Evolutionary conservation across 2,329 filamentous ascomycete genomes (phyloP).

Genomic region (Cladophialophora carrionii): DNA sequence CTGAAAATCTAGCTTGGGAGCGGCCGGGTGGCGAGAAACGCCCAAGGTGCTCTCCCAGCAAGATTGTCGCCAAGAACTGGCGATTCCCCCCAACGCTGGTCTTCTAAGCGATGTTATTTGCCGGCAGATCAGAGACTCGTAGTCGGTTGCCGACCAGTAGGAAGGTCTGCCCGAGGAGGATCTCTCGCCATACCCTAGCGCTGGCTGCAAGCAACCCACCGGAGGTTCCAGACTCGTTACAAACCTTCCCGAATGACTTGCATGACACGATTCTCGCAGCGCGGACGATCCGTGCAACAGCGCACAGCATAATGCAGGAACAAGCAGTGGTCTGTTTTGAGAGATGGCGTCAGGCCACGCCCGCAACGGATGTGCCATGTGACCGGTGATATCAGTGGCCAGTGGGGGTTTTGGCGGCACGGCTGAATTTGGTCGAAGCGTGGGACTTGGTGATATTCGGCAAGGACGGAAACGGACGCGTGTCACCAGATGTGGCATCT

Average conservation of each 20-base stretch:
- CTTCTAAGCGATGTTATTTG: constrained; percentile 18
- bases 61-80: constrained; percentile 40
- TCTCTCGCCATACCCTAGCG: constrained; percentile 6
- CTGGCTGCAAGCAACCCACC: constrained; percentile 17
- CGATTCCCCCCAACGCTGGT: constrained; percentile 1
- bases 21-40: constrained; percentile 12
- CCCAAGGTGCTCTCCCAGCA: constrained; percentile 10
- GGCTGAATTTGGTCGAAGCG: constrained; percentile 14
- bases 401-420: constrained; percentile 17
- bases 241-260: constrained; percentile 24
- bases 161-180: not conserved
- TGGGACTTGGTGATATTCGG: constrained; percentile 2
- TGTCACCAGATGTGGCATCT: not conserved
- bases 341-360: constrained; percentile 17
- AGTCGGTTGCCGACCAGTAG: constrained; percentile 21
- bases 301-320: constrained; percentile 30
- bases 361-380: constrained; percentile 19
- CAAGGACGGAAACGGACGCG: not conserved
- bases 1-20: constrained; percentile 10
- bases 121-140: constrained; percentile 22
- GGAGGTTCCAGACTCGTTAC: constrained; percentile 15
- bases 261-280: constrained; percentile 24
- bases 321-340: constrained; percentile 9
- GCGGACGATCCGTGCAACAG: constrained; percentile 27
- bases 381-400: constrained; percentile 21